Base-by-base conservation (phyloP, 495 filamentous ascomycete genomes). In the Penicillium angulare region DNA sequence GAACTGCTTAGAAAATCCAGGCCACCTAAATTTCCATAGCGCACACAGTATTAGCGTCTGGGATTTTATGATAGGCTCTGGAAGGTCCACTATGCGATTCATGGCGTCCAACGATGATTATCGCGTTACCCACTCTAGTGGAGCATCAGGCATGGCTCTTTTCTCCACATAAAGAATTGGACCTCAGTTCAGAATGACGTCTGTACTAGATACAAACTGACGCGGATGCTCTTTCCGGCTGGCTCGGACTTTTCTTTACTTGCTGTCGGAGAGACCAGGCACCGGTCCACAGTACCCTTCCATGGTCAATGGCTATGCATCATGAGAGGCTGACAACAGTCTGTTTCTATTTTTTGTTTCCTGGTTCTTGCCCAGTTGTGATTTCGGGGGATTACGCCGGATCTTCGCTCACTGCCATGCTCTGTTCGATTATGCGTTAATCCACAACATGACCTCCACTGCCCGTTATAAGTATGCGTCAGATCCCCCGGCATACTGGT, bases 121-220 rank as follows among this genome's bases (percentile, higher is more conserved):
- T 47, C 23, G 16, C 29, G 8, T 31, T 7, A 31, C 38, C 49
- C 29, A 40, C 34, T 15, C 12, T 15, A 23, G 49, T 56, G 56
- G 54, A 55, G 48, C 34, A 26, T 48, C 7, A 39, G 34, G 20
- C 45, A 46, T 52, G 35, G 41, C 38, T 22, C 2, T 49, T 58
- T 54, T 59, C 52, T 52, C 56, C 55, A 53, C 7, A 29, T 27
- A 31, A n/a, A 35, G 16, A 5, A 56, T 47, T 34, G 41, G 26
- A 53, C 12, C 38, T 53, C 47, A 43, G 17, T 40, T 53, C 34
- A 58, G 31, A 16, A 64, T 64, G 61, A 64, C 61, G 61, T 64
- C 27, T 52, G 32, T 10, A n/a, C 13, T n/a, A 47, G 31, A 33
- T 15, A 34, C 27, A n/a, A n/a, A n/a, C n/a, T n/a, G n/a, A n/a